A percentile compares a stretch with the other conserved stretches of the same genome.
phyloP scores from a whole-genome alignment of 2,329 filamentous ascomycete species.

The Teratosphaeriaceae sp. region DNA sequence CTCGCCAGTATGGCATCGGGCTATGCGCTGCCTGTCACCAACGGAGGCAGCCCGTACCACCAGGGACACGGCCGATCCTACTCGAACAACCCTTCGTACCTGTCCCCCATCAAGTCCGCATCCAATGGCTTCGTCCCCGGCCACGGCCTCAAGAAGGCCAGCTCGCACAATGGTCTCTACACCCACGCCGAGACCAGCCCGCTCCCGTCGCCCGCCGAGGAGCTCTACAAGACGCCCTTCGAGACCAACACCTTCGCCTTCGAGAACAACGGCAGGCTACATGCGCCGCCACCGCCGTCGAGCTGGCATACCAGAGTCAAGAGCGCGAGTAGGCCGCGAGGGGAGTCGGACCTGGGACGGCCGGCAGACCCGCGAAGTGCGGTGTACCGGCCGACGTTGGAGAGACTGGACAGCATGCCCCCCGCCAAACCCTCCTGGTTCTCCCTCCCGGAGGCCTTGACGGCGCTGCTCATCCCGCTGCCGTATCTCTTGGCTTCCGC shows the following conservation, averaged over 20 bases:
- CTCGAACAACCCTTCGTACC: conserved; percentile 7
- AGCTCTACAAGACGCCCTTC: conserved; percentile 12
- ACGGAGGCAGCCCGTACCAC: conserved; percentile 20
- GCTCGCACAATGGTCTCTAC: conserved; percentile 20
- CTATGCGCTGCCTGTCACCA: conserved; percentile 35
- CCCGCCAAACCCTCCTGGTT: conserved; percentile 21
- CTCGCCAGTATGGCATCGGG: conserved; percentile 35
- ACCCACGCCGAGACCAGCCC: conserved; percentile 24
- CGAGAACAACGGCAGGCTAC: conserved; percentile 14
- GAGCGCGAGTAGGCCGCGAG: conserved; percentile 33
- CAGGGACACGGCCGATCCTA: conserved; percentile 21
- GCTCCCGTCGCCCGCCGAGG: conserved; percentile 15
- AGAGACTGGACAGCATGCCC: conserved; percentile 12
- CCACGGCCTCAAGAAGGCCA: conserved; percentile 14
- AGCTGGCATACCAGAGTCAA: conserved; percentile 24
- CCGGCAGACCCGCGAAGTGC: conserved; percentile 16
- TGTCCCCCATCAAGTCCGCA: conserved; percentile 11
- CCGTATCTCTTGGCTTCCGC: conserved; percentile 43
- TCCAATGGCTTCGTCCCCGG: conserved; percentile 3
- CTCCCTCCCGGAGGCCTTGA: conserved; percentile 41
- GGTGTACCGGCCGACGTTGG: conserved; percentile 15
- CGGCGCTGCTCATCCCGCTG: conserved; percentile 44
- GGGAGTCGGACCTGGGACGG: conserved; percentile 40
- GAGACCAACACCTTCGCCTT: conserved; percentile 17
- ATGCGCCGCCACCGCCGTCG: conserved; percentile 17